Evolutionary conservation across 768 basidiomycete species (phyloP), one percentile per base, ranked within the genome.

Genomic region (Russula earlei): DNA sequence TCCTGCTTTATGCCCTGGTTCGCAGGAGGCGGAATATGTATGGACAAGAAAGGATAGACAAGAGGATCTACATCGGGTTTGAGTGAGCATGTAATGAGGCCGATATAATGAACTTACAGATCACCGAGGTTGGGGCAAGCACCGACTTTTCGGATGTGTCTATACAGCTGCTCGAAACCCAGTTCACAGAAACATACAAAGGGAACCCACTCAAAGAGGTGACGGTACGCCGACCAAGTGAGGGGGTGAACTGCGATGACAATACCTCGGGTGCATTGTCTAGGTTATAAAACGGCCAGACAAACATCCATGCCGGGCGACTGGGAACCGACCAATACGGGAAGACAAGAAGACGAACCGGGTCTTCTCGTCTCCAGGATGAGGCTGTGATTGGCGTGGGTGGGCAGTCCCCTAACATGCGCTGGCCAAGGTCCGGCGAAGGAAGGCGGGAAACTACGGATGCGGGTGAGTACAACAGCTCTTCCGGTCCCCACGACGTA

Each of bases 331-430:
- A 27, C 10, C 56, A 46, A 54, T 46, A 59, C 0, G 60, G 60
- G 25, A 54, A 59, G 20, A 46, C 33, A 22, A 62, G 49, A 53
- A 54, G 43, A 41, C 33, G 24, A 15, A 25, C 15, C 7, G 33
- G 27, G 14, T 59, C 46, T 46, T 57, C 48, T 17, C 43, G 53
- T 34, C 60, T 54, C 60, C 59, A 56, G 1, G 44, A 52, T 25
- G 59, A 51, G 10, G 40, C 53, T 9, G 60, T 61, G 20, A 51
- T 43, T n/a, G 49, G 68, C 37, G 68, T 67, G 7, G 40, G 54
- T 15, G 65, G 67, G 15, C 53, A 60, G 45, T 81, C 76, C 31
- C 83, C 81, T 19, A 76, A 65, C 67, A 79, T 74, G 34, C 85
- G 75, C 58, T 70, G 69, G 5, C 74, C 81, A 42, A 83, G 45